These are phyloP conservation scores for Tuber umbilicatum DNA, from an alignment of 495 filamentous ascomycete species.

Conservation along the genomic window DNA sequence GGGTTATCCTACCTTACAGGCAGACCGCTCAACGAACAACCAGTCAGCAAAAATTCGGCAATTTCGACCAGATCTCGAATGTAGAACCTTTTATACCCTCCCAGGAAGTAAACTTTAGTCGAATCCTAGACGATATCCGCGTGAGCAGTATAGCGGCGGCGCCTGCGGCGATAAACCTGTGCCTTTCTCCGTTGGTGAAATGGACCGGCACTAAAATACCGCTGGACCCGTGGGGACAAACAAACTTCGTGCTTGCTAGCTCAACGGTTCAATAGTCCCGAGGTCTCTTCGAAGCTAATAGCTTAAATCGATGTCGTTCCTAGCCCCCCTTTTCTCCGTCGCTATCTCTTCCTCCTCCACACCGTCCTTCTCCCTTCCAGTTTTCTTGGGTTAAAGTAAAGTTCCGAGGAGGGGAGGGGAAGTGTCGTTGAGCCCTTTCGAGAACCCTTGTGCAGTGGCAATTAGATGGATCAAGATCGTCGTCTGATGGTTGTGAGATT, in stretches of 20 bases:
- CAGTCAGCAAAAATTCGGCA: background rate
- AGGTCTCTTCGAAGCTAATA: background rate
- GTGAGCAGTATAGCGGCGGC: background rate
- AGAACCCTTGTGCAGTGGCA: background rate
- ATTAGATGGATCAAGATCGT: background rate
- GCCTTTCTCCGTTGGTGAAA: background rate
- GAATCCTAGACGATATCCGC: conserved; percentile 1
- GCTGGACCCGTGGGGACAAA: background rate
- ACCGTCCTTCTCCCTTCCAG: background rate
- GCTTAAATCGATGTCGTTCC: background rate
- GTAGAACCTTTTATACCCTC: background rate
- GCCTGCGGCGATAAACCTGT: background rate
- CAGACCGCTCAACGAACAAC: background rate
- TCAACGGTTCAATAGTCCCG: background rate
- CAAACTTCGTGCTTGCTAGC: conserved; percentile 3
- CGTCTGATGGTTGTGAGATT: background rate
- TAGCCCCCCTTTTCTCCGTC: background rate
- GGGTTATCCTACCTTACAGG: background rate
- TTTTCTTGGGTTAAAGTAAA: background rate
- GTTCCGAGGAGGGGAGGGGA: background rate
- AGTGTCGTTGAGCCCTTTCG: background rate
- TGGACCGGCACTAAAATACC: conserved; percentile 1
- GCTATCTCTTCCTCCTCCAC: background rate
- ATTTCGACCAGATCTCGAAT: background rate
- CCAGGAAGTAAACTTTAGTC: background rate